phyloP scores from a whole-genome alignment of 108 stramenopile species.

The Skeletonema grethae region DNA sequence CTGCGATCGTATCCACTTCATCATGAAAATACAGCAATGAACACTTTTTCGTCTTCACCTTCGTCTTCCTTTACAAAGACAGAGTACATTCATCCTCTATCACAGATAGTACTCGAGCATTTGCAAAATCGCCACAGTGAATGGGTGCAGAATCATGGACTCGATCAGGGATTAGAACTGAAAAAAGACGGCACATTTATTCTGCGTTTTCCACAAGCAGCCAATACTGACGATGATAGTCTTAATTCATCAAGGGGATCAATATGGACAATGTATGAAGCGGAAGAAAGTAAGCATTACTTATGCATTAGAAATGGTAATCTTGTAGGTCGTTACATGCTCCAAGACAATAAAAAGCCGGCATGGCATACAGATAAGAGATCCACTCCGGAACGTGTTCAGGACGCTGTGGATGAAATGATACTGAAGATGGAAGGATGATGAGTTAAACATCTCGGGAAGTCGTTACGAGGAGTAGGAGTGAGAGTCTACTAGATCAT shows the following conservation, averaged over 20 bases:
- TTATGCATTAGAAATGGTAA: conserved; percentile 51
- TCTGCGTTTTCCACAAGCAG: conserved; percentile 48
- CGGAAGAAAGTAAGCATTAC: conserved; percentile 77
- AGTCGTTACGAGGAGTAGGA: no score
- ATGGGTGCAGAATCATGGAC: conserved; percentile 55
- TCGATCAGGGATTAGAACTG: conserved; percentile 57
- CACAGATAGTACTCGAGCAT: conserved; percentile 78
- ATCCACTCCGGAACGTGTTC: conserved; percentile 60
- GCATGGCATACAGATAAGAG: conserved; percentile 65
- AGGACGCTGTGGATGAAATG: conserved; percentile 72
- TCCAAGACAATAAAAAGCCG: conserved; percentile 79
- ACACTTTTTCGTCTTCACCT: conserved; percentile 7
- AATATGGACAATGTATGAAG: conserved; percentile 77
- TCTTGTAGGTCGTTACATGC: conserved; percentile 58
- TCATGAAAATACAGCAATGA: not conserved
- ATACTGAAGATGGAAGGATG: conserved; percentile 44
- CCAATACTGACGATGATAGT: conserved; percentile 4
- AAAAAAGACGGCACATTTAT: conserved; percentile 78
- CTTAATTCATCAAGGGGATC: not conserved
- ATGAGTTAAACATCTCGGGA: no score
- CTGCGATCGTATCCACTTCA: not conserved
- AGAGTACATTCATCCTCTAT: conserved; percentile 78
- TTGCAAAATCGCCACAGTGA: conserved; percentile 60
- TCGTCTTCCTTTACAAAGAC: conserved; percentile 20
- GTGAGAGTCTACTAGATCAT: no score